These are phyloP conservation scores for Collybia mongolica DNA, from an alignment of 768 basidiomycete species.

Conservation along the genomic window DNA sequence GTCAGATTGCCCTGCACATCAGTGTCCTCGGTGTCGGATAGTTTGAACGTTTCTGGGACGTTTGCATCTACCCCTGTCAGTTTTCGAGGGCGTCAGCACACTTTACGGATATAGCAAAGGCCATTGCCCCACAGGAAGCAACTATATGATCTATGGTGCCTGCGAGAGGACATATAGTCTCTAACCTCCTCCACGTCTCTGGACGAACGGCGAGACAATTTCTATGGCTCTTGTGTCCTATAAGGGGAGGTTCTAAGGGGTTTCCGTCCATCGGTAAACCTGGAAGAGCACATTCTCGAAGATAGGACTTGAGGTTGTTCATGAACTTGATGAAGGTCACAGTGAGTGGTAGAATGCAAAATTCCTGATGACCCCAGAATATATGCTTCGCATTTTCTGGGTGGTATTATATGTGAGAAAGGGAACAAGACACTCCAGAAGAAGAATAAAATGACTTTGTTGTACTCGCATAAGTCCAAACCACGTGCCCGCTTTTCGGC, in stretches of 20 bases:
- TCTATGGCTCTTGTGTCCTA: constrained; percentile 44
- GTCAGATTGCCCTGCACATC: constrained; percentile 38
- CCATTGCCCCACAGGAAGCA: constrained; percentile 33
- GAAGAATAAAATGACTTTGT: neutral
- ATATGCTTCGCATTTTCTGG: neutral
- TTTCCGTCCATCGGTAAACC: constrained; percentile 28
- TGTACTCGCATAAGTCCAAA: neutral
- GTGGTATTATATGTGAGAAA: neutral
- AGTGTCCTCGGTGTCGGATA: constrained; percentile 1
- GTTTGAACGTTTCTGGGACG: constrained; percentile 25
- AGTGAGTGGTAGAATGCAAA: too few relatives aligned
- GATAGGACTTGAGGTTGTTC: constrained; percentile 44
- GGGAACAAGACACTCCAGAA: constrained; percentile 3
- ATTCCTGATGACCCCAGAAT: too few relatives aligned
- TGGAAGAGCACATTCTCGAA: constrained; percentile 48
- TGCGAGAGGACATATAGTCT: constrained; percentile 38
- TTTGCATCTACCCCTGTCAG: constrained; percentile 36
- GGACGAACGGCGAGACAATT: constrained; percentile 44
- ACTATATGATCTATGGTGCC: constrained; percentile 29
- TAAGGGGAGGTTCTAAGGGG: constrained; percentile 31
- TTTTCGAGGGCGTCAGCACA: neutral
- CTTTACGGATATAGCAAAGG: neutral
- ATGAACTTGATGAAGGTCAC: too few relatives aligned
- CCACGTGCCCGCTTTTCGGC: neutral
- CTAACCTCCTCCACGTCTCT: constrained; percentile 51